These are phyloP conservation scores for sunflower (Helianthus annuus) DNA, from an alignment of 129 eudicot genomes.

Conservation along the genomic window DNA sequence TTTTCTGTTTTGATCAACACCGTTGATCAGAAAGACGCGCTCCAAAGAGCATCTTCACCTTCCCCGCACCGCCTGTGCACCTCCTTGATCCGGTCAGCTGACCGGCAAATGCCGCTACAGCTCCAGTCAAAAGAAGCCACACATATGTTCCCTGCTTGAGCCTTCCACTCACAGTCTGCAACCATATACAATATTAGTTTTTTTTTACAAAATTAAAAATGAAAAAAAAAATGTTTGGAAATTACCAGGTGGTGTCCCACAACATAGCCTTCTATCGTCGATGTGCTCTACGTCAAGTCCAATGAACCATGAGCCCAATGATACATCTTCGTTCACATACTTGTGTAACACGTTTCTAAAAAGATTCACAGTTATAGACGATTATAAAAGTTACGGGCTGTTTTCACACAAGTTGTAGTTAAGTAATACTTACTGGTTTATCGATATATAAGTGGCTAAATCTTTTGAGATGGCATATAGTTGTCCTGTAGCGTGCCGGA, in stretches of 20 bases:
- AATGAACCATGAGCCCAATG: conserved; percentile 89
- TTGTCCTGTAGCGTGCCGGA: conserved; percentile 96
- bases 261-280: conserved; percentile 77
- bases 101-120: conserved; percentile 87
- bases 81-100: conserved; percentile 79
- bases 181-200: not conserved
- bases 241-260: conserved; percentile 96
- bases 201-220: not conserved
- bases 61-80: conserved; percentile 92
- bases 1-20: not conserved
- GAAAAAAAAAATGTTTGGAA: not conserved
- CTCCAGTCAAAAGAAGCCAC: conserved; percentile 96
- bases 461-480: conserved; percentile 89
- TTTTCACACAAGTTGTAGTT: not conserved
- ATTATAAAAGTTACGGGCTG: not conserved
- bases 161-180: conserved; percentile 95
- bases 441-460: conserved; percentile 78
- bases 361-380: not conserved
- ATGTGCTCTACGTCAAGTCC: conserved; percentile 88
- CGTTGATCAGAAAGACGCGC: conserved; percentile 44
- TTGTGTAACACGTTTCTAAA: conserved; percentile 76
- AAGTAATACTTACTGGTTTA: conserved; percentile 68
- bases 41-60: conserved; percentile 82
- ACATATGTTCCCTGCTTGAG: conserved; percentile 93
- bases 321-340: conserved; percentile 87